These are phyloP conservation scores for Pythium plurisporium DNA, from an alignment of 352 stramenopile species.

Conservation along the genomic window DNA sequence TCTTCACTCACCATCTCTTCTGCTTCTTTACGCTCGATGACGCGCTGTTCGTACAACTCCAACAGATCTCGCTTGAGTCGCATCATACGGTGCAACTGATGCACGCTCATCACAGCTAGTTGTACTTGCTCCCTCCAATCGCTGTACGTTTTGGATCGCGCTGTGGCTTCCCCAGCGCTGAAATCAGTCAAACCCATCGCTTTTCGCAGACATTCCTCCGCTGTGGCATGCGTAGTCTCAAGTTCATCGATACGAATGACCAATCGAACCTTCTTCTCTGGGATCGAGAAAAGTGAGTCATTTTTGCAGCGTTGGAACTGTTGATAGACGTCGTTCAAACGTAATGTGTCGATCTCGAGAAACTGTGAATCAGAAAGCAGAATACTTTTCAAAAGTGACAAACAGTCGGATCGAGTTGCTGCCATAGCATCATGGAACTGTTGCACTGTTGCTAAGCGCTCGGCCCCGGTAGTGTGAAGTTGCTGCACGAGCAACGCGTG, in stretches of 20 bases:
- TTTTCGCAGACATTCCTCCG: constrained; percentile 31
- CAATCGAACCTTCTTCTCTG: constrained; percentile 35
- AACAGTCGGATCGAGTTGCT: constrained; percentile 35
- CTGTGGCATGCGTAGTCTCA: constrained; percentile 25
- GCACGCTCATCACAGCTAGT: constrained; percentile 27
- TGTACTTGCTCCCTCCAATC: constrained; percentile 42
- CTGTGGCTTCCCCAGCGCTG: constrained; percentile 25
- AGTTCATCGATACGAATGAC: constrained; percentile 37
- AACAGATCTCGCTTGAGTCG: constrained; percentile 34
- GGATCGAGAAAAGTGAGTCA: constrained; percentile 31
- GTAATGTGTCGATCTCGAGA: constrained; percentile 43
- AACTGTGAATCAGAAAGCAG: constrained; percentile 58
- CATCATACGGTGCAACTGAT: constrained; percentile 30
- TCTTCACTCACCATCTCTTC: constrained; percentile 40
- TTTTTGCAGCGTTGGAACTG: constrained; percentile 31
- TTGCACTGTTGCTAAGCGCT: constrained; percentile 27
- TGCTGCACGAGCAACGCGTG: constrained; percentile 28
- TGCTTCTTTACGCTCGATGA: constrained; percentile 26
- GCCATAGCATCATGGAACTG: constrained; percentile 41
- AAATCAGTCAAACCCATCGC: constrained; percentile 53
- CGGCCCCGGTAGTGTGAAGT: constrained; percentile 22
- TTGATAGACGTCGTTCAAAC: constrained; percentile 37
- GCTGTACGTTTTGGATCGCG: constrained; percentile 37
- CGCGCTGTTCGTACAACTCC: constrained; percentile 21
- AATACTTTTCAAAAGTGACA: constrained; percentile 38